Base-by-base conservation (phyloP, 2,329 filamentous ascomycete species). In the Fusarium dimerum region DNA sequence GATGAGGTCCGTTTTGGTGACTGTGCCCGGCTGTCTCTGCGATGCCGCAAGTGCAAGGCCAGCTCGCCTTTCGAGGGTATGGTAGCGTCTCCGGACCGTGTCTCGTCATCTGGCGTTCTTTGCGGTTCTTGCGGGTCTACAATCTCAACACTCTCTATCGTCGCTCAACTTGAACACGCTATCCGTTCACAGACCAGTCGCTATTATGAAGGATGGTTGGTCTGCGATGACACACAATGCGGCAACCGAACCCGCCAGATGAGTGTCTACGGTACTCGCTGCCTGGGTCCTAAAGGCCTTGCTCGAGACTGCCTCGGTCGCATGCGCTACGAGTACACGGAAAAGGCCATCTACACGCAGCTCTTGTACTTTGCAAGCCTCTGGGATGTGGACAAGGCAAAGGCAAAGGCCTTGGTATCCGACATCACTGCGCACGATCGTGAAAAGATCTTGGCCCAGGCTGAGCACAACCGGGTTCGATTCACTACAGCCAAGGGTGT, bases 341-440 rank as follows among this genome's bases (percentile, higher is more conserved):
- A 97, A 75, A 93, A 94, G 74, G 87, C 88, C 65, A 81, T 97
- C 53, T 97, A 97, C 76, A 97, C 96, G 71, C 94, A 99, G 74
- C 79, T 99, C 40, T 76, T 97, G 49, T 99, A 96, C 75, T 89
- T 92, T 69, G 83, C 88, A 30, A 82, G 82, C 45, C 74, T 97
- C 50, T 99, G 92, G 78, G 92, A 99, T 71, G 88, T 95, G 3
- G 92, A 97, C 56, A 91, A 90, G 73, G 88, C 88, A 13, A 83
- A 84, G 59, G 66, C 64, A 43, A 78, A 75, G 56, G 81, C 77
- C 17, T 73, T 69, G 20, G 82, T 78, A 42, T 70, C 67, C 65
- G 74, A 78, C 45, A 63, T 78, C 17, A 69, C 72, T 53, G 74
- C 70, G 2, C 76, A 85, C 57, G 81, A 84, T 66, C 82, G 78